Base-by-base conservation (phyloP, 331 rosid genomes). In the Quercus lobata region DNA sequence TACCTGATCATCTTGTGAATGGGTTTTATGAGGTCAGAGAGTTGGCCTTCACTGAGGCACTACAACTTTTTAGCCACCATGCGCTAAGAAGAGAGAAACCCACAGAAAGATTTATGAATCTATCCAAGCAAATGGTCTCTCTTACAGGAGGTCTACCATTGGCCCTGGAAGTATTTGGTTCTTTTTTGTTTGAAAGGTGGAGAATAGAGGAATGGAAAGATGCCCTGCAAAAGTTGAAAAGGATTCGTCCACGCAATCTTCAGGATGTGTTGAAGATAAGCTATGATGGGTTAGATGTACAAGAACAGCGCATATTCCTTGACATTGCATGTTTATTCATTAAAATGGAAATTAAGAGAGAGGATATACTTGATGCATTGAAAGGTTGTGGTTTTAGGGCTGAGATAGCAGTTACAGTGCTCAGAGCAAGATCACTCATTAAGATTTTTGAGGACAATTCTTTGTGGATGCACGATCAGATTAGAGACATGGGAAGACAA, bases 81-180 rank as follows among this genome's bases (percentile, higher is more conserved):
- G 91, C 97, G 5, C n/a, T 79, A 19, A 66, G 89, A 81, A 84
- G 75, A 80, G 84, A 80, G 29, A 55, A 46, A 7, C 97, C 93
- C 17, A 57, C 85, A n/a, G 71, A 49, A 0, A 17, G 19, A 5
- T 63, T 86, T 58, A 18, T 34, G 62, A 15, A 69, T 1, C 29
- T 86, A 21, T 89, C 92, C 19, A 0, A 80, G 53, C n/a, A 89
- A 71, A 92, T 89, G 5, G 94, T 92, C 75, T 27, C 73, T 56
- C 87, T 86, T 1, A 87, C 94, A 1, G 90, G 94, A 66, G 53
- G 77, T 44, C 44, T 92, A 69, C 97, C 97, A 3, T 77, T 92
- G 88, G 94, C 97, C 53, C n/a, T 92, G 35, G 93, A 92, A 87
- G 92, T 92, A 49, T 83, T 87, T 53, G 94, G 93, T 44, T 90